Percentiles rank a stretch among this genome's conserved stretches.
These are phyloP conservation scores for Scheffersomyces quercinus DNA, from an alignment of 1,139 yeast genomes.

Conservation along the genomic window DNA sequence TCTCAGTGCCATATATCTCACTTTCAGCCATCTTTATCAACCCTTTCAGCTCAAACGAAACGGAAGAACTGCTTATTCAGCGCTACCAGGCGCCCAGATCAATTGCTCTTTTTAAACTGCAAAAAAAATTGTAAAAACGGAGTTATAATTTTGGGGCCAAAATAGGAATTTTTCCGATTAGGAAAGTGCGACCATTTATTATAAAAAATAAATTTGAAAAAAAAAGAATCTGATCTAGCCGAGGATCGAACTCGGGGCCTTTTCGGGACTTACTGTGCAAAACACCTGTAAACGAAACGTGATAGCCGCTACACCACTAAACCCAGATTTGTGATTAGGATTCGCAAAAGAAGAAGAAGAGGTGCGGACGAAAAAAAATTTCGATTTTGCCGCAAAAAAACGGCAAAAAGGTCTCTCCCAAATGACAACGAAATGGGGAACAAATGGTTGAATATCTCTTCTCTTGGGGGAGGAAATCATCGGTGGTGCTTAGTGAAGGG, in stretches of 20 bases:
- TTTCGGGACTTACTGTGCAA: conserved; percentile 20
- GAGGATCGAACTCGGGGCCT: conserved; percentile 27
- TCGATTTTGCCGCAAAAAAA: too few relatives aligned
- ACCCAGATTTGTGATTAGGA: conserved; percentile 8
- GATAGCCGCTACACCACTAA: conserved; percentile 26
- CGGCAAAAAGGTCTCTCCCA: too few relatives aligned
- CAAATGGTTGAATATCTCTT: too few relatives aligned
- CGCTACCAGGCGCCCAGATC: background rate
- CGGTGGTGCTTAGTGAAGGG: too few relatives aligned
- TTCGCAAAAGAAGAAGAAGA: too few relatives aligned
- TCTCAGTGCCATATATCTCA: too few relatives aligned
- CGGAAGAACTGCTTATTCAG: too few relatives aligned
- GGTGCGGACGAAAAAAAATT: too few relatives aligned
- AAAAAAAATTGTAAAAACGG: conserved; percentile 1
- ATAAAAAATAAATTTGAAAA: background rate
- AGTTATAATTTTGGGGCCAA: conserved; percentile 1
- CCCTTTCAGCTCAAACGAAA: too few relatives aligned
- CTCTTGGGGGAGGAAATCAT: too few relatives aligned
- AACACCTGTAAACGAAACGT: conserved; percentile 23
- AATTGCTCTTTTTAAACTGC: conserved; percentile 3
- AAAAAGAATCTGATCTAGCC: conserved; percentile 18
- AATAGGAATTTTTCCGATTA: conserved; percentile 6
- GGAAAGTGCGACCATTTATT: background rate
- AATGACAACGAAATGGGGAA: too few relatives aligned
- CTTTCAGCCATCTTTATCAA: too few relatives aligned